Evolutionary conservation across 805 yeast genomes (phyloP).

Genomic region (Tetrapisispora namnaoensis): DNA sequence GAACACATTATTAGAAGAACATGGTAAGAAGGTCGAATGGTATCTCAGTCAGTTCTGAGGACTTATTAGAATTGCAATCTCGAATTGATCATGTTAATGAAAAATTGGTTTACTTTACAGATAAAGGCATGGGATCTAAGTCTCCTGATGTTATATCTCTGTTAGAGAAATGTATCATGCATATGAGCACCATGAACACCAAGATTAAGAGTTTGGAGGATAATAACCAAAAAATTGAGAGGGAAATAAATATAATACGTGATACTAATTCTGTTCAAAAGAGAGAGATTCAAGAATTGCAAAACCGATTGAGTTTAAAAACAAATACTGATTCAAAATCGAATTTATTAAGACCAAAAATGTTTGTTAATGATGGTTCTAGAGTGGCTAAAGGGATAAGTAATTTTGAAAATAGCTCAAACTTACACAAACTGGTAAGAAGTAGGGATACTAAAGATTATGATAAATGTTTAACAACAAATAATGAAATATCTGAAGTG

Average conservation of each 20-base stretch:
- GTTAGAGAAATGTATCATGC: not conserved
- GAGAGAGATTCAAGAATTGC: not conserved
- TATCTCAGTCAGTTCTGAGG: not conserved
- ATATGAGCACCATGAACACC: not conserved
- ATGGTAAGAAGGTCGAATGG: not conserved
- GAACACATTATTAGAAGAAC: no score
- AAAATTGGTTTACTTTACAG: not conserved
- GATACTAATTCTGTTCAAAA: not conserved
- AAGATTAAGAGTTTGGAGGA: not conserved
- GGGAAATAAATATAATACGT: not conserved
- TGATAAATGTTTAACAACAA: not conserved
- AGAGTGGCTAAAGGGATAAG: not conserved
- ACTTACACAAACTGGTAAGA: not conserved
- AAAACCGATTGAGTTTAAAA: not conserved
- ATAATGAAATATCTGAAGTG: not conserved
- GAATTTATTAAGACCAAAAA: not conserved
- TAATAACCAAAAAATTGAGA: not conserved
- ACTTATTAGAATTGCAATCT: not conserved
- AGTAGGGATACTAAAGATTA: not conserved
- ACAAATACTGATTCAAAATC: not conserved
- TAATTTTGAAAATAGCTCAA: conserved; percentile 1
- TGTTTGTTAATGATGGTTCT: not conserved
- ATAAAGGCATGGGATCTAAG: not conserved
- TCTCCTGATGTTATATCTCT: not conserved
- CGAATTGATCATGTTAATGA: not conserved